Evolutionary conservation across 257 asterid genomes (phyloP).

Genomic region (Solanum medicagineum): DNA sequence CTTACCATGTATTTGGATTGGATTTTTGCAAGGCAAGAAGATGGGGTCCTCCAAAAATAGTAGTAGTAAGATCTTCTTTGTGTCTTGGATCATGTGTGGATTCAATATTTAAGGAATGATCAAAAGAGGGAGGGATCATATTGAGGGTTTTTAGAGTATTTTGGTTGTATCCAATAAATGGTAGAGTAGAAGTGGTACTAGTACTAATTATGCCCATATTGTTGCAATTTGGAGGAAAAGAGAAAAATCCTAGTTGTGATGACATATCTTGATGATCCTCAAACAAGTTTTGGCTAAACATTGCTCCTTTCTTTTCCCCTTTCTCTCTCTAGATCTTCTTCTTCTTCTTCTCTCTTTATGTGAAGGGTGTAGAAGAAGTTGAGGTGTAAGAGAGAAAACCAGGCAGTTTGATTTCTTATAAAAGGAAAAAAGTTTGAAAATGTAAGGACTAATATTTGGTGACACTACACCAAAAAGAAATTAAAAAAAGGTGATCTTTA

Average conservation of each 20-base stretch:
- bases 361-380: background rate
- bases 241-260: constrained; percentile 50
- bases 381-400: background rate
- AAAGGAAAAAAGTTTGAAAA: background rate
- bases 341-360: background rate
- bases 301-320: constrained; percentile 3
- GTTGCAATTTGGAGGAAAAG: constrained; percentile 27
- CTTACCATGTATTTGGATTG: constrained; percentile 48
- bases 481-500: background rate
- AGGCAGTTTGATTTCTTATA: background rate
- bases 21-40: constrained; percentile 52
- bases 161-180: constrained; percentile 26
- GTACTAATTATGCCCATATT: background rate
- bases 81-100: constrained; percentile 17
- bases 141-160: constrained; percentile 35
- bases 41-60: constrained; percentile 41
- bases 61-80: constrained; percentile 16
- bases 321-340: background rate
- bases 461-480: background rate
- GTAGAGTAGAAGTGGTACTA: constrained; percentile 6
- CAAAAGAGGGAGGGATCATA: constrained; percentile 13
- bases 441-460: background rate
- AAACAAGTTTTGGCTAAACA: constrained; percentile 51
- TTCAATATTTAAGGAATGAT: constrained; percentile 18
- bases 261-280: constrained; percentile 65